Percentiles rank a stretch among this genome's conserved stretches.
Conservation (phyloP, 768 basidiomycete species). For the Lactarius tabidus region DNA sequence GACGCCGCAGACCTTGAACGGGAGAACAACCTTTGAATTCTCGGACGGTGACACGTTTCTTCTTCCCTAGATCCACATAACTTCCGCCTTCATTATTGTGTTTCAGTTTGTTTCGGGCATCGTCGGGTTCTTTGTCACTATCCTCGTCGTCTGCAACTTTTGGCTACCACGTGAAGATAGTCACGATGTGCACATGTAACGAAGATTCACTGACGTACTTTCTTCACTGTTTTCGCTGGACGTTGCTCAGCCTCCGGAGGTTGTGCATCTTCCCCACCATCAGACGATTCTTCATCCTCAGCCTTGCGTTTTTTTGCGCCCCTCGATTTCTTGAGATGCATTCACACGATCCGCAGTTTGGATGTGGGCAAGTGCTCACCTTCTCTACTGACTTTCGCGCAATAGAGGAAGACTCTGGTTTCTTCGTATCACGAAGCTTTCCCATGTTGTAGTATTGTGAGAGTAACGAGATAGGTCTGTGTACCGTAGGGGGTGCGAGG, state of each 20-base stretch:
- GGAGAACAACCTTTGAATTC: constrained; percentile 41
- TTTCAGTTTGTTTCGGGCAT: constrained; percentile 5
- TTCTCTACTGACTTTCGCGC: neutral
- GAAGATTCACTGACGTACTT: constrained; percentile 1
- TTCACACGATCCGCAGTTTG: neutral
- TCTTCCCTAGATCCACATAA: constrained; percentile 69
- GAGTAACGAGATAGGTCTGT: neutral
- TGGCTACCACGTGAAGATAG: constrained; percentile 3
- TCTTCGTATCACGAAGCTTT: neutral
- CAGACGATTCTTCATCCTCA: neutral
- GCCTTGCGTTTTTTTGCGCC: constrained; percentile 8
- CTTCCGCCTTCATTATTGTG: constrained; percentile 39
- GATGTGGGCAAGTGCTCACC: neutral
- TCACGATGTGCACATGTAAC: neutral
- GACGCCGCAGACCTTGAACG: constrained; percentile 29
- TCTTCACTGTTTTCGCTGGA: constrained; percentile 15
- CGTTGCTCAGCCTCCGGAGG: neutral
- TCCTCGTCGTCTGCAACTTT: constrained; percentile 2
- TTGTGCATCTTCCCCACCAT: neutral
- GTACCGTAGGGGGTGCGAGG: too few species aligned
- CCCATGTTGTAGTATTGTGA: neutral
- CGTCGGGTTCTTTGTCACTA: neutral
- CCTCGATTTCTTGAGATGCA: constrained; percentile 4
- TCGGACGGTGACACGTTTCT: constrained; percentile 58
- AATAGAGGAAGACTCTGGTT: neutral